Evolutionary conservation across 768 basidiomycete genomes (phyloP), one percentile per base, ranked within the genome.

Genomic region (Guyanaporus albipodus): DNA sequence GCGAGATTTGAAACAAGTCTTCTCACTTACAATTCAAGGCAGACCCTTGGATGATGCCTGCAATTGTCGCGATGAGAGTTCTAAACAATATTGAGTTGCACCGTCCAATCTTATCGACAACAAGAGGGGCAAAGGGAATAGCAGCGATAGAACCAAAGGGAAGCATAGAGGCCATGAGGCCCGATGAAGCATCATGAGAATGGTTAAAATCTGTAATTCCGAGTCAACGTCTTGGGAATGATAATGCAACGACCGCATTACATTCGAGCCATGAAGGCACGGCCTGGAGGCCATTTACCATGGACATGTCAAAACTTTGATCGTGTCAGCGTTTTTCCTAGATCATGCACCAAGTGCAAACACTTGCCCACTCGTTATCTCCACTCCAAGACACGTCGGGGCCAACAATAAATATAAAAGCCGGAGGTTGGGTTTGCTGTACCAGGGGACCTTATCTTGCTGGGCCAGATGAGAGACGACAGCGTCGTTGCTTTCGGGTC

Each of bases 261-360:
- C 81, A 82, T 1, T 62, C 64, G 52, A 76, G 70, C 78, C 78
- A 83, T 0, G 77, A 74, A 18, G 72, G 63, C 6, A 83, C 80
- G 0, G 78, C 77, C 60, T 83, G 81, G 38, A 83, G 57, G 29
- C 77, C 79, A 50, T 82, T 83, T 60, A 83, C 72, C 81, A 82
- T 80, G 1, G 78, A 78, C 0, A 76, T 78, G 6, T 59, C 56
- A 15, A 55, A 56, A 0, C 56, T 57, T 39, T 44, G n/a, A n/a
- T n/a, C n/a, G n/a, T n/a, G n/a, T n/a, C n/a, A n/a, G n/a, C n/a
- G n/a, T n/a, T n/a, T n/a, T n/a, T n/a, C n/a, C n/a, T 24, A 10
- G 17, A 9, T 19, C 11, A 32, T n/a, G 5, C 18, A 39, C 7
- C 4, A 22, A 12, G 29, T 24, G 22, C 21, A 48, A 24, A 19